Conservation (phyloP, 1,284 basidiomycete species). For the Coniferiporia weirii region DNA sequence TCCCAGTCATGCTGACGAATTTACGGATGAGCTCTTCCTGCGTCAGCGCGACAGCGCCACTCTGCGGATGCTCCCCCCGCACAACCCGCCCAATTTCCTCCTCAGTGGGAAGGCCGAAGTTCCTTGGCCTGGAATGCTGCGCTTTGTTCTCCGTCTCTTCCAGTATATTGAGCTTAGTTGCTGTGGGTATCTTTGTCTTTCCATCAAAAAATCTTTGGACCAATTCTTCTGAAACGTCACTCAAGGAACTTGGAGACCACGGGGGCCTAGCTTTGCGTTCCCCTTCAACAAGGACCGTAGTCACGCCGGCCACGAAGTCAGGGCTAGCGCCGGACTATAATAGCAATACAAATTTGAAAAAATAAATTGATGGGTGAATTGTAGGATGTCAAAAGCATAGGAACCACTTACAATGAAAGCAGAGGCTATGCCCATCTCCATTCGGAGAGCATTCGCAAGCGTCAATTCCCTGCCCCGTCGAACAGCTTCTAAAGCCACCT, state of each 20-base stretch:
- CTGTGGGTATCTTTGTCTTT: constrained; percentile 41
- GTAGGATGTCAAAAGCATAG: not conserved
- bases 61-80: constrained; percentile 47
- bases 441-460: constrained; percentile 66
- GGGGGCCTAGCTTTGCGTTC: constrained; percentile 42
- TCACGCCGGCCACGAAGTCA: constrained; percentile 82
- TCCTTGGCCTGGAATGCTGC: constrained; percentile 39
- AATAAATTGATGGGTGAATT: constrained; percentile 1
- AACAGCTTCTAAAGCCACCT: constrained; percentile 77
- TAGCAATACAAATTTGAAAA: constrained; percentile 12
- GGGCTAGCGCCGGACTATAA: constrained; percentile 64
- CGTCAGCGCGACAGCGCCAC: constrained; percentile 54
- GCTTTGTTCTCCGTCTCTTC: constrained; percentile 26
- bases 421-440: constrained; percentile 77
- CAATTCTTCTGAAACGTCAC: constrained; percentile 52
- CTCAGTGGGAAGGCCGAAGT: constrained; percentile 64
- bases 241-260: constrained; percentile 62
- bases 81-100: constrained; percentile 59
- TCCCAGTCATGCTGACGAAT: constrained; percentile 40
- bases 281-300: constrained; percentile 69
- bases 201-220: constrained; percentile 57
- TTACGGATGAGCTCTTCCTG: constrained; percentile 55
- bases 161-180: constrained; percentile 47
- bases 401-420: constrained; percentile 67
- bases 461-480: constrained; percentile 60